Percentiles rank a stretch among this genome's conserved stretches.
These are phyloP conservation scores for Ulmus americana DNA, from an alignment of 331 rosid genomes.

Conservation along the genomic window DNA sequence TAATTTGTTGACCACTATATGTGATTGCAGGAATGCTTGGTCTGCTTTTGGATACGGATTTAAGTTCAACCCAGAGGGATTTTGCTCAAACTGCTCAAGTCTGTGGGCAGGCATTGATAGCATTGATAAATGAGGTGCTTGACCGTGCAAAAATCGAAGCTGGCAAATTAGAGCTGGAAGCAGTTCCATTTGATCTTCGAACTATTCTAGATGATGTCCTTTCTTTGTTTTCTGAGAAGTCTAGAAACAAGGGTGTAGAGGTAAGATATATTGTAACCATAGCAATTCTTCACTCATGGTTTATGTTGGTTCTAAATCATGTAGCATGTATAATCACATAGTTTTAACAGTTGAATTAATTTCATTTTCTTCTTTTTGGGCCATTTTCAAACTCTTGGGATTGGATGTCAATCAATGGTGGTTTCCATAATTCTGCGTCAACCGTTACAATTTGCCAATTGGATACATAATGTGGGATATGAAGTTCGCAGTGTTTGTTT, in stretches of 20 bases:
- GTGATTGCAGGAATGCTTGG: conserved; percentile 84
- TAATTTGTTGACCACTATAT: conserved; percentile 13
- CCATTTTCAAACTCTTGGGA: conserved; percentile 3
- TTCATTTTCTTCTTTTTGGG: conserved; percentile 4
- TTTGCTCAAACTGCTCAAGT: conserved; percentile 96
- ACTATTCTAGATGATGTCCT: conserved; percentile 93
- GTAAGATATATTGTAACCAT: conserved; percentile 30
- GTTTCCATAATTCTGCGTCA: conserved; percentile 13
- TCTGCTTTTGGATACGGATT: conserved; percentile 79
- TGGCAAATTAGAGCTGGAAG: conserved; percentile 91
- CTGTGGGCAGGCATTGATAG: conserved; percentile 89
- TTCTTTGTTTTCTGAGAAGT: conserved; percentile 88
- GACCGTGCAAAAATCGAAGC: conserved; percentile 98
- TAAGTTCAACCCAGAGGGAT: conserved; percentile 88
- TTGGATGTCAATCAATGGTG: conserved; percentile 14
- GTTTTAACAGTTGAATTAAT: conserved; percentile 7
- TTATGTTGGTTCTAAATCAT: neutral
- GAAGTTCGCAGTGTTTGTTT: conserved; percentile 93
- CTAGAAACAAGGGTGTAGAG: conserved; percentile 88
- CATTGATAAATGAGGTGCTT: conserved; percentile 92
- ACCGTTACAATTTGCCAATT: conserved; percentile 23
- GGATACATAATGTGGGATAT: conserved; percentile 33
- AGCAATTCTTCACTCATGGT: neutral
- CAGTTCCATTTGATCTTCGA: conserved; percentile 84
- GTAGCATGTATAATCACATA: conserved; percentile 4